Percentiles rank a stretch among this genome's conserved stretches.
phyloP scores from a whole-genome alignment of 192 early-diverging fungal species.

The Dissophora ornata region DNA sequence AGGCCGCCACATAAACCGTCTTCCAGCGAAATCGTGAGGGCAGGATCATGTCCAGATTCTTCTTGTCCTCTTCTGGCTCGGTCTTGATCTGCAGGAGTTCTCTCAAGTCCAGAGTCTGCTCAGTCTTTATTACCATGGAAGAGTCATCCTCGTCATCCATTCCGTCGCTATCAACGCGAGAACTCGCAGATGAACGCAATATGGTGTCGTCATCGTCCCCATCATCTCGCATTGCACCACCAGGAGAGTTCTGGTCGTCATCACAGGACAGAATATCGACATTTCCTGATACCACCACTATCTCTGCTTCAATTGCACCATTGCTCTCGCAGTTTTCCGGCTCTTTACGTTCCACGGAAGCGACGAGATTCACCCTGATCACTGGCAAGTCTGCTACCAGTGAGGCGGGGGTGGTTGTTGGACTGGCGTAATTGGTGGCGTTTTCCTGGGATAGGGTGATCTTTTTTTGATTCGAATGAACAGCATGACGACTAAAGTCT shows the following conservation, averaged over 20 bases:
- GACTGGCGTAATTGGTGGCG: constrained; percentile 25
- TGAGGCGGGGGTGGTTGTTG: not conserved
- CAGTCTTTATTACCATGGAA: not conserved
- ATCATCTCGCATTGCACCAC: not conserved
- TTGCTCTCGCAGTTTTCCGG: not conserved
- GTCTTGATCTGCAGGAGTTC: constrained; percentile 10
- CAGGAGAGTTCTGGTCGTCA: not conserved
- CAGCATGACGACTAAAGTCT: constrained; percentile 51
- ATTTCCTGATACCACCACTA: too few relatives aligned
- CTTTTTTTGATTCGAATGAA: constrained; percentile 31
- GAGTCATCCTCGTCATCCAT: not conserved
- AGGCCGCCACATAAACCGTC: constrained; percentile 58
- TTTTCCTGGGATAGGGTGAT: not conserved
- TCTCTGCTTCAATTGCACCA: not conserved
- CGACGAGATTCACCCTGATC: constrained; percentile 32
- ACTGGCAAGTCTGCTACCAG: constrained; percentile 16
- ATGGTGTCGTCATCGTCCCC: constrained; percentile 10
- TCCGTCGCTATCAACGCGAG: not conserved
- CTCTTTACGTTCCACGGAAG: not conserved
- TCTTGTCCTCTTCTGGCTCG: constrained; percentile 4
- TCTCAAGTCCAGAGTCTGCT: not conserved
- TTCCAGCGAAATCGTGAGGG: constrained; percentile 37
- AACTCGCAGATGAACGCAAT: not conserved
- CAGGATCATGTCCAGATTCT: constrained; percentile 3
- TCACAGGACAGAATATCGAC: not conserved